A percentile compares a stretch with the other conserved stretches of the same genome.
Conservation (phyloP, 2,329 filamentous ascomycete genomes). For the Aureobasidium uvarum region DNA sequence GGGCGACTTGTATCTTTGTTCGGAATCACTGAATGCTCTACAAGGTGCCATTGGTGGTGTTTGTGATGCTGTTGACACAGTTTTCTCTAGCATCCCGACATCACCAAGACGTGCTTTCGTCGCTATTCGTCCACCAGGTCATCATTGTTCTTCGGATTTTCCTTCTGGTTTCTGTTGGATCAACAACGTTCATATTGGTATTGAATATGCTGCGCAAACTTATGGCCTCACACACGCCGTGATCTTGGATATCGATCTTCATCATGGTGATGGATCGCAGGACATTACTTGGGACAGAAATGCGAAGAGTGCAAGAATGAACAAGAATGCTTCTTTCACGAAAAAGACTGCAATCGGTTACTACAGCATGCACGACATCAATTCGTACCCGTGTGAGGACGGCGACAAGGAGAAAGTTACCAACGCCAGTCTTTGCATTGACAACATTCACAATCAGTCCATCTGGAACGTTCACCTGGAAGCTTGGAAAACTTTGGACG, state of each 20-base stretch:
- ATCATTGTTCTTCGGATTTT: constrained; percentile 86
- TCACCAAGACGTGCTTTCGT: constrained; percentile 68
- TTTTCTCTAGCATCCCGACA: constrained; percentile 58
- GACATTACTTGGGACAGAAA: constrained; percentile 92
- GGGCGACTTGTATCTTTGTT: constrained; percentile 86
- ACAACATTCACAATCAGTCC: constrained; percentile 88
- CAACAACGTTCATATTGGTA: constrained; percentile 97
- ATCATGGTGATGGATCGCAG: constrained; percentile 95
- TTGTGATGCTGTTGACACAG: constrained; percentile 84
- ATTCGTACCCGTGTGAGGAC: constrained; percentile 93
- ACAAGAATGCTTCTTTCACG: constrained; percentile 70
- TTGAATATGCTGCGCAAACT: constrained; percentile 79
- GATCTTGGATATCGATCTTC: constrained; percentile 88
- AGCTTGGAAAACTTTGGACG: constrained; percentile 74
- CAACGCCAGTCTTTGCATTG: constrained; percentile 90
- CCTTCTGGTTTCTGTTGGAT: constrained; percentile 98
- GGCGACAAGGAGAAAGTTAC: constrained; percentile 93
- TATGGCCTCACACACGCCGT: constrained; percentile 91
- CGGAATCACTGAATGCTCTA: constrained; percentile 81
- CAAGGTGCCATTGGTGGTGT: constrained; percentile 91
- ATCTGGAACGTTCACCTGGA: constrained; percentile 97
- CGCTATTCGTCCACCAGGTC: constrained; percentile 86
- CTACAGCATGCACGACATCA: constrained; percentile 96
- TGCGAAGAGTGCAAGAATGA: constrained; percentile 59
- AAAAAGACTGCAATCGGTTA: constrained; percentile 91